Evolutionary conservation across 768 basidiomycete species (phyloP), one percentile per base, ranked within the genome.

Genomic region (Boletus speciosus): DNA sequence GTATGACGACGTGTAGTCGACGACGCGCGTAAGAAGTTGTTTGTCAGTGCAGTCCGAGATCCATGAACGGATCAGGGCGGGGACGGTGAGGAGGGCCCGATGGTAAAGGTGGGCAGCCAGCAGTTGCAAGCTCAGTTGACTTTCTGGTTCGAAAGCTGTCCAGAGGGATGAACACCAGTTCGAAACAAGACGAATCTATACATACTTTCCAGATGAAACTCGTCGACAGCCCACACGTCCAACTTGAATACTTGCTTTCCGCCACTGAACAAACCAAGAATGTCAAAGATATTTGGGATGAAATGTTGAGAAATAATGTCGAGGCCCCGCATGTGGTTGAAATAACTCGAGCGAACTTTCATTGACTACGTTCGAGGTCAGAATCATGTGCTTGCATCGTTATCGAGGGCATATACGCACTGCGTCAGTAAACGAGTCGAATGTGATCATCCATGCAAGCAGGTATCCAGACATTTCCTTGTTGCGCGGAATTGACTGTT

Each of bases 81-180:
- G 93, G 15, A 96, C 79, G 9, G 84, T 83, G 9, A 89, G 78
- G 12, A 98, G 79, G 1, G 93, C 82, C 27, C 91, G 88, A 67
- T 95, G 94, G 71, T 90, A 97, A 14, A 96, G 76, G 60, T 98
- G 91, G 0, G 92, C 91, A 4, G 90, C 84, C 6, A 98, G 73
- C 5, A 95, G 74, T 9, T 76, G 80, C 37, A 86, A 71, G 56
- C 82, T 78, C 54, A 82, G 70, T 0, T 73, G 54, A 6, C 76
- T 74, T 10, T 76, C 79, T 0, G 80, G 69, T 59, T 87, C 80
- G 47, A 84, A 86, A 23, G 81, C 87, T 90, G 60, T 25, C 11
- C 47, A 51, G 36, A 44, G 21, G 23, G 23, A 27, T 27, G 21
- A 56, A 37, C 0, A 31, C 31, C 2, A n/a, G 8, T 27, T 45